Conservation (phyloP, 306 rosid species). For the Macrotyloma uniflorum region DNA sequence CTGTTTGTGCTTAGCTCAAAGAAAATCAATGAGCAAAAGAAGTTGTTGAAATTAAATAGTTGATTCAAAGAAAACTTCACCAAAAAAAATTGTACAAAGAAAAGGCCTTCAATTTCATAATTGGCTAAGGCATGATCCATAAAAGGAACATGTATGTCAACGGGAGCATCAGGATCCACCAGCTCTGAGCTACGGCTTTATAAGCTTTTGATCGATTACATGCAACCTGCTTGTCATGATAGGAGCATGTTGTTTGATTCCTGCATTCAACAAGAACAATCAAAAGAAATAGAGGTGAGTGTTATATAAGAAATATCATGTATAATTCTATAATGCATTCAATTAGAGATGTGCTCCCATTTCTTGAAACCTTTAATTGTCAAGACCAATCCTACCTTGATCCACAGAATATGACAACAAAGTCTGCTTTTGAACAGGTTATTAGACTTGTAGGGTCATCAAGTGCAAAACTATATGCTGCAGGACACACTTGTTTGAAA, state of each 20-base stretch:
- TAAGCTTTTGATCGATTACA: slow-evolving; percentile 48
- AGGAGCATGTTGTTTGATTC: slow-evolving; percentile 62
- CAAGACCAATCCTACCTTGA: slow-evolving; percentile 45
- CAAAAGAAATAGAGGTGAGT: not conserved
- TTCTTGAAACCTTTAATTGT: not conserved
- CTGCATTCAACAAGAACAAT: slow-evolving; percentile 39
- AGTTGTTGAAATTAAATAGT: not conserved
- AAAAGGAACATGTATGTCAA: slow-evolving; percentile 36
- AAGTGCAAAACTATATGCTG: slow-evolving; percentile 60
- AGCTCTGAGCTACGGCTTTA: slow-evolving; percentile 39
- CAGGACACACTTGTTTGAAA: slow-evolving; percentile 65
- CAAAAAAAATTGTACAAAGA: not conserved
- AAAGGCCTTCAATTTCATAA: slow-evolving; percentile 20
- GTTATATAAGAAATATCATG: not conserved
- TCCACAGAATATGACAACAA: slow-evolving; percentile 57
- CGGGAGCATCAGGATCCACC: slow-evolving; percentile 46
- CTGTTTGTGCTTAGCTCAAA: not conserved
- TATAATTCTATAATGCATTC: not conserved
- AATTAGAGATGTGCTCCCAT: not conserved
- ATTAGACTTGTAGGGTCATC: slow-evolving; percentile 55
- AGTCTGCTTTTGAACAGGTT: slow-evolving; percentile 61
- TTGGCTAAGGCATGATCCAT: slow-evolving; percentile 31
- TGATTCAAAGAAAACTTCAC: not conserved
- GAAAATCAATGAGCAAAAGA: slow-evolving; percentile 25
- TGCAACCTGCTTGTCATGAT: slow-evolving; percentile 44